Conservation (phyloP, 768 basidiomycete species). For the Tulasnella sp. region DNA sequence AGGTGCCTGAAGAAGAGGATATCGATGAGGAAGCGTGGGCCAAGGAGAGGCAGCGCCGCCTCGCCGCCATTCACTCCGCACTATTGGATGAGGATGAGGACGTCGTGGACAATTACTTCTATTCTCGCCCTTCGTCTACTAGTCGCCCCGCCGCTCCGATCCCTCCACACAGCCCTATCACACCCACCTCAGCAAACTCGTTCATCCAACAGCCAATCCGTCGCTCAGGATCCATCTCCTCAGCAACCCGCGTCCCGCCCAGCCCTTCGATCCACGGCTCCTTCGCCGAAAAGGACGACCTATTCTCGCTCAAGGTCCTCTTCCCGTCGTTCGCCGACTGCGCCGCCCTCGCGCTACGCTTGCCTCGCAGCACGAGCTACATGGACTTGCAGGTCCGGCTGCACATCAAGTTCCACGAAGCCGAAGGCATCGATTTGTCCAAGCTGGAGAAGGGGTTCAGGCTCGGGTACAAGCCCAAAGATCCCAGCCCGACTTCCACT, state of each 20-base stretch:
- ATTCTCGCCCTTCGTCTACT: constrained; percentile 19
- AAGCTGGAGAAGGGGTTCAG: constrained; percentile 24
- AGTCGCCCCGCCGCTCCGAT: neutral
- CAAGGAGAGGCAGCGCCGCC: neutral
- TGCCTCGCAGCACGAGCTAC: constrained; percentile 23
- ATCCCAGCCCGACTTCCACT: neutral
- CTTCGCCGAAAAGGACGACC: neutral
- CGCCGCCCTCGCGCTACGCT: constrained; percentile 23
- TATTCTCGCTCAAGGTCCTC: constrained; percentile 27
- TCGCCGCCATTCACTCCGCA: neutral
- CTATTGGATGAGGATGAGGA: constrained; percentile 24
- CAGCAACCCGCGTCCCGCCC: neutral
- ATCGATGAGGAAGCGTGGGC: constrained; percentile 23
- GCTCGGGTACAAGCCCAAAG: neutral
- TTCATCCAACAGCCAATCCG: neutral
- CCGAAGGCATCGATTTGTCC: constrained; percentile 24
- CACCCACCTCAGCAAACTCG: constrained; percentile 4
- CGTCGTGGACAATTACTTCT: constrained; percentile 25
- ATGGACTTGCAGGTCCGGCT: constrained; percentile 23
- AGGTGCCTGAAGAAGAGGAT: constrained; percentile 7
- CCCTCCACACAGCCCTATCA: constrained; percentile 9
- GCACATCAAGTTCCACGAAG: constrained; percentile 31
- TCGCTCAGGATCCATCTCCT: constrained; percentile 2
- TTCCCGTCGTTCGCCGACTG: constrained; percentile 30
- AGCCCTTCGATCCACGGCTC: constrained; percentile 10